Percentiles rank a stretch among this genome's conserved stretches.
These are phyloP conservation scores for Colletotrichum lini DNA, from an alignment of 2,329 filamentous ascomycete genomes.

Conservation along the genomic window DNA sequence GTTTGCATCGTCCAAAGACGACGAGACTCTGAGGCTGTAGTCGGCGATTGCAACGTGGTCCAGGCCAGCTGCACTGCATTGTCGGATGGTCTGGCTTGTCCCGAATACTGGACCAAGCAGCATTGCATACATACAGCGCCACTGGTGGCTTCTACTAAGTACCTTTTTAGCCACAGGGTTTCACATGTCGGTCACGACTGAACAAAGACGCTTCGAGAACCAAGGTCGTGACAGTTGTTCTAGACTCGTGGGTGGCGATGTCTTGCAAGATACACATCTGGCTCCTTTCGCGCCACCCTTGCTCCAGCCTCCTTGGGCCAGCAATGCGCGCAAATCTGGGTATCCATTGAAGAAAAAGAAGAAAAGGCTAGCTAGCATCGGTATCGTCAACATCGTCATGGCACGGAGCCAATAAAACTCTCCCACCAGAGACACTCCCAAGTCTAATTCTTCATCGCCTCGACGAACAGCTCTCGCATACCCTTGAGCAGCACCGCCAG, in stretches of 20 bases:
- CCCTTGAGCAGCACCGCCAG: conserved; percentile 81
- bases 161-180: neutral
- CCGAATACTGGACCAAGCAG: neutral
- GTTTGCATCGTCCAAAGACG: neutral
- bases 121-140: neutral
- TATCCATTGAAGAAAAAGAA: conserved; percentile 34
- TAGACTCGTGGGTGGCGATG: conserved; percentile 4
- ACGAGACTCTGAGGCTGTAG: neutral
- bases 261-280: neutral
- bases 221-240: conserved; percentile 4
- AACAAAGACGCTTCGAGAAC: conserved; percentile 4
- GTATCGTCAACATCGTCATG: conserved; percentile 34
- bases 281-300: neutral
- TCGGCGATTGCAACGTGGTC: neutral
- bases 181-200: neutral
- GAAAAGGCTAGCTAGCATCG: conserved; percentile 5
- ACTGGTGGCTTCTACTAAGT: neutral
- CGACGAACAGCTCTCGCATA: conserved; percentile 85
- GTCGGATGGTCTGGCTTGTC: neutral
- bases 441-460: conserved; percentile 67
- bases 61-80: neutral
- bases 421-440: neutral
- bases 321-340: conserved; percentile 16
- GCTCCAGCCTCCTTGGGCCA: neutral
- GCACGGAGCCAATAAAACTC: neutral